phyloP scores from a whole-genome alignment of 192 early-diverging fungal genomes.

The Coemansia javaensis region DNA sequence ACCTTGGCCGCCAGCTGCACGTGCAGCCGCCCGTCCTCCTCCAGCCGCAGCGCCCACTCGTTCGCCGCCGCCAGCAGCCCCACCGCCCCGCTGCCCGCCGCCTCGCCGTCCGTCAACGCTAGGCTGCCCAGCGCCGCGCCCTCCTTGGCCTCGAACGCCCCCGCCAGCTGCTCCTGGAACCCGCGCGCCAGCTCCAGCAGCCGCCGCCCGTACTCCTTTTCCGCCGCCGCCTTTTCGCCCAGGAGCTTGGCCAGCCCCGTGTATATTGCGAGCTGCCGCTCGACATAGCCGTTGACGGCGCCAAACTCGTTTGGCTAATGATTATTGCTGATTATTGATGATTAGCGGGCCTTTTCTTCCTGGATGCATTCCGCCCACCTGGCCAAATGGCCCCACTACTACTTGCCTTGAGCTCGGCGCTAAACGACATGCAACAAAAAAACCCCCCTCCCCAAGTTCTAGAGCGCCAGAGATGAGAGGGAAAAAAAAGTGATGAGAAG shows the following conservation, averaged over 20 bases:
- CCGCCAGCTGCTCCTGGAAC: constrained; percentile 29
- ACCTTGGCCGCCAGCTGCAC: constrained; percentile 32
- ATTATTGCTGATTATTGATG: too few relatives aligned
- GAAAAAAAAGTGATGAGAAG: too few relatives aligned
- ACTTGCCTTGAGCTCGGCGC: too few relatives aligned
- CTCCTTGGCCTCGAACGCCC: constrained; percentile 9
- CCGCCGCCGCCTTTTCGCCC: constrained; percentile 36
- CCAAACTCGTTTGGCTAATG: constrained; percentile 52
- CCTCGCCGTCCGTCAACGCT: constrained; percentile 36
- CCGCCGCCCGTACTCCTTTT: constrained; percentile 38
- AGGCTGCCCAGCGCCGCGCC: constrained; percentile 13
- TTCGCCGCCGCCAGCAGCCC: constrained; percentile 32
- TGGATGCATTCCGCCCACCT: background rate
- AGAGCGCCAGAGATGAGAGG: too few relatives aligned
- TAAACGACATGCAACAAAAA: too few relatives aligned
- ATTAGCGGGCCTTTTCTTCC: too few relatives aligned
- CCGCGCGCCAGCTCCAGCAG: constrained; percentile 26
- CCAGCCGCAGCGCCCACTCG: constrained; percentile 38
- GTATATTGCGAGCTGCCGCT: constrained; percentile 39
- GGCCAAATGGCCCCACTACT: background rate
- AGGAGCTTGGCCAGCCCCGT: constrained; percentile 28
- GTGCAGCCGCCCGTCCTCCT: constrained; percentile 42
- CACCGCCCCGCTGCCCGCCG: constrained; percentile 10
- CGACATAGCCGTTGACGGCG: constrained; percentile 38
- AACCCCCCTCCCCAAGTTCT: too few relatives aligned